Percentiles rank a stretch among this genome's conserved stretches.
Conservation (phyloP, 345 rosid species). For the Gossypium rotundifolium region DNA sequence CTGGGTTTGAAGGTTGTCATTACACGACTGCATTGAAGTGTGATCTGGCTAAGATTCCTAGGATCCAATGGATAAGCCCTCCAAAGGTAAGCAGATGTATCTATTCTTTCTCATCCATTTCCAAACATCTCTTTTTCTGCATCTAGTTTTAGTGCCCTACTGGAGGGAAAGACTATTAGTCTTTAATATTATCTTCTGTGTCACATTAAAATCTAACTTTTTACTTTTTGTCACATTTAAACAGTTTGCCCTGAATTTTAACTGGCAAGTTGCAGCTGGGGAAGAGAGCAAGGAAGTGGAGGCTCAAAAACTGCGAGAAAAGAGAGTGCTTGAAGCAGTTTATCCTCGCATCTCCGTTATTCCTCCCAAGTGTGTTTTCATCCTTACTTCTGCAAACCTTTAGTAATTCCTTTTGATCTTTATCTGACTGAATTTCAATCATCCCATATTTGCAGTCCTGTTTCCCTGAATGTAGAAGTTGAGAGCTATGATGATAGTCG, state of each 20-base stretch:
- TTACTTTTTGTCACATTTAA: background rate
- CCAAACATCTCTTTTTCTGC: background rate
- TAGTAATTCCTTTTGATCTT: background rate
- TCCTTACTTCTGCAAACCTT: background rate
- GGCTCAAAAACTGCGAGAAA: constrained; percentile 38
- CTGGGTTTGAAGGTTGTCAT: constrained; percentile 37
- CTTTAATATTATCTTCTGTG: background rate
- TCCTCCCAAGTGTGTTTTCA: constrained; percentile 39
- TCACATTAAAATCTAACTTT: background rate
- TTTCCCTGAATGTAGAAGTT: constrained; percentile 26
- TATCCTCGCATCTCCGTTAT: constrained; percentile 42
- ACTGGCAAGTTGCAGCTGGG: constrained; percentile 45
- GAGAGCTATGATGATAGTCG: constrained; percentile 43
- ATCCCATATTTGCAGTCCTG: constrained; percentile 38
- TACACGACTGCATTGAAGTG: constrained; percentile 13
- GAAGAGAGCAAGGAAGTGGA: constrained; percentile 47
- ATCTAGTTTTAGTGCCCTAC: background rate
- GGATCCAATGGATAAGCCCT: constrained; percentile 43
- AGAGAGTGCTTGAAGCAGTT: constrained; percentile 42
- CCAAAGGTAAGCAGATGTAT: constrained; percentile 31
- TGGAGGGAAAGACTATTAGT: background rate
- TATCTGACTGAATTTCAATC: background rate
- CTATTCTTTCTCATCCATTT: background rate
- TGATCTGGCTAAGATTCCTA: constrained; percentile 22
- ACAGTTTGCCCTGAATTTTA: constrained; percentile 34